A percentile compares a stretch with the other conserved stretches of the same genome.
phyloP scores from a whole-genome alignment of 2,329 filamentous ascomycete species.

The Diplodia corticola region DNA sequence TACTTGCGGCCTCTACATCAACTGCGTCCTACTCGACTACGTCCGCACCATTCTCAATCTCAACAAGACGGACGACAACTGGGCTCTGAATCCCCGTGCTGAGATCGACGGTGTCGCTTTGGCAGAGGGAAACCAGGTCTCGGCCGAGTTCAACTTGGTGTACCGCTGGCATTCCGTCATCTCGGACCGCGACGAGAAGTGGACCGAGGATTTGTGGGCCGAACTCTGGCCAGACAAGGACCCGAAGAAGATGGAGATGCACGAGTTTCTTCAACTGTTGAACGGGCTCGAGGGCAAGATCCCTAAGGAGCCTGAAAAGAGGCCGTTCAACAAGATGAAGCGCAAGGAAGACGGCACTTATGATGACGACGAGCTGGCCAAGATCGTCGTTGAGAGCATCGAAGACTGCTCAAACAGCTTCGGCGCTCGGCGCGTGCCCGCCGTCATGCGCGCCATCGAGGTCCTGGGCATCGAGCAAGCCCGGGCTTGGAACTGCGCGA shows the following conservation, averaged over 20 bases:
- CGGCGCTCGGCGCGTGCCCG: conserved; percentile 68
- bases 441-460: conserved; percentile 72
- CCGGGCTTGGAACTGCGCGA: conserved; percentile 73
- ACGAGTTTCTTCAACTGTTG: conserved; percentile 64
- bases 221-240: conserved; percentile 49
- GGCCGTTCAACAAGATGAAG: conserved; percentile 66
- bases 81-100: conserved; percentile 76
- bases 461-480: conserved; percentile 78
- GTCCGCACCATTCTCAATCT: conserved; percentile 58
- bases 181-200: conserved; percentile 72
- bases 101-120: conserved; percentile 66
- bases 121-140: conserved; percentile 79
- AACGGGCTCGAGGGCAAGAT: conserved; percentile 62
- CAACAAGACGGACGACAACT: conserved; percentile 71
- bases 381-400: conserved; percentile 66
- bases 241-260: conserved; percentile 56
- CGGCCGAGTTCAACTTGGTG: conserved; percentile 84
- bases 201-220: conserved; percentile 64
- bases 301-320: conserved; percentile 65
- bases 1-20: conserved; percentile 55
- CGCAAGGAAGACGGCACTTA: conserved; percentile 69
- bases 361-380: conserved; percentile 72
- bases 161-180: conserved; percentile 88
- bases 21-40: conserved; percentile 56
- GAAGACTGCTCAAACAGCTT: conserved; percentile 70